Evolutionary conservation across 768 basidiomycete species (phyloP), one percentile per base, ranked within the genome.

Genomic region (Naganishia kalamii): DNA sequence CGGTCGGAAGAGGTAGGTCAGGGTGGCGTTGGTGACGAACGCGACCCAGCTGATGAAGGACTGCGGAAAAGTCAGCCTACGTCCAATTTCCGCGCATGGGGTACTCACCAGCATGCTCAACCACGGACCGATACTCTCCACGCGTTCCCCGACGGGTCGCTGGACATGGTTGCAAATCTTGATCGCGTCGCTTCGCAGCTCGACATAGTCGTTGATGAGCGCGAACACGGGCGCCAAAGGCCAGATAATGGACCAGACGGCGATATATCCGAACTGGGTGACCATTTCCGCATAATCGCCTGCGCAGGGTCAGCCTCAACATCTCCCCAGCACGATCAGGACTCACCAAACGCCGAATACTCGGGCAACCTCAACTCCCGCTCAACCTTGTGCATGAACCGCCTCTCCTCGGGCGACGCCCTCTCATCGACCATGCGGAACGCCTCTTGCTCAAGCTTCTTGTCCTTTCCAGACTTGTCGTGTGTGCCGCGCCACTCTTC

Each of bases 211-310:
- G 81, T 98, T 99, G 51, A 96, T 71, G 23, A 94, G 82, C 0
- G 91, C 88, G 84, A 92, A 90, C 10, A 87, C 84, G 27, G 91
- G 86, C 2, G 91, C 88, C 19, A 98, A 81, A 2, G 93, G 91
- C 92, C 92, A 98, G 65, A 93, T 90, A 32, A 90, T 87, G 49
- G 87, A 89, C 91, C 92, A 98, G 23, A 97, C 81, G 8, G 85
- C 86, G 32, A 97, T 86, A 74, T 94, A 92, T 0, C 94, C 93
- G 75, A 94, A 96, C 72, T 80, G 78, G 10, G 88, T 88, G 17
- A 89, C 89, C 93, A 99, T 97, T 80, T 99, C 96, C 72, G 85
- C 86, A 78, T 94, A 99, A 79, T 97, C 94, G 60, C 54, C 72
- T 79, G 80, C 12, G 3, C 15, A 12, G 19, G 25, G 40, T 61